phyloP scores from a whole-genome alignment of 2,329 filamentous ascomycete genomes.

The Trichoderma afroharzianum region DNA sequence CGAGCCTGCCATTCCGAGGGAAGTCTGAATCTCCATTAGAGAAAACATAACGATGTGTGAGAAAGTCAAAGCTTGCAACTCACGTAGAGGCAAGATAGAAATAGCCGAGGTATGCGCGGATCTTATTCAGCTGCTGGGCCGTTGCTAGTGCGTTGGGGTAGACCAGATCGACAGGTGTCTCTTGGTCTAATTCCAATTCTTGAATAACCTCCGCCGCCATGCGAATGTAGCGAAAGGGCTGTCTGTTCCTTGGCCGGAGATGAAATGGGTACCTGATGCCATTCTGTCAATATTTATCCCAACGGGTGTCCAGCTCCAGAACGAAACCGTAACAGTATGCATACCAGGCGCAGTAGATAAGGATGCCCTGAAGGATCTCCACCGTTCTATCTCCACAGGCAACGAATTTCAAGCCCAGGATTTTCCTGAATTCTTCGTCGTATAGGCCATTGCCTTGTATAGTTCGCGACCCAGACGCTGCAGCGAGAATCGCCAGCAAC shows the following conservation, averaged over 20 bases:
- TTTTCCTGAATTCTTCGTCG: slow-evolving; percentile 56
- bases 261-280: slow-evolving; percentile 51
- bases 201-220: slow-evolving; percentile 50
- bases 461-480: slow-evolving; percentile 45
- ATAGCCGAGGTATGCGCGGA: slow-evolving; percentile 46
- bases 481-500: slow-evolving; percentile 51
- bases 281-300: neutral
- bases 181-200: slow-evolving; percentile 48
- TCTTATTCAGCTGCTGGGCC: slow-evolving; percentile 36
- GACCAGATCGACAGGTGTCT: slow-evolving; percentile 20
- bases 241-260: slow-evolving; percentile 48
- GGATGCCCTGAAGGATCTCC: slow-evolving; percentile 53
- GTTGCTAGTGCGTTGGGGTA: neutral
- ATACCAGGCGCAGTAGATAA: slow-evolving; percentile 57
- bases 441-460: slow-evolving; percentile 51
- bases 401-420: slow-evolving; percentile 54
- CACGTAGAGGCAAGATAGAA: slow-evolving; percentile 44
- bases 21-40: slow-evolving; percentile 29
- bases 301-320: neutral
- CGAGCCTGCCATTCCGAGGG: neutral
- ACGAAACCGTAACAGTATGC: slow-evolving; percentile 9
- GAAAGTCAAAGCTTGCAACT: slow-evolving; percentile 16
- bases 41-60: neutral
- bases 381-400: slow-evolving; percentile 54
- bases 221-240: slow-evolving; percentile 47